Base-by-base conservation (phyloP, 768 basidiomycete species). In the Kondoa subrosea region DNA sequence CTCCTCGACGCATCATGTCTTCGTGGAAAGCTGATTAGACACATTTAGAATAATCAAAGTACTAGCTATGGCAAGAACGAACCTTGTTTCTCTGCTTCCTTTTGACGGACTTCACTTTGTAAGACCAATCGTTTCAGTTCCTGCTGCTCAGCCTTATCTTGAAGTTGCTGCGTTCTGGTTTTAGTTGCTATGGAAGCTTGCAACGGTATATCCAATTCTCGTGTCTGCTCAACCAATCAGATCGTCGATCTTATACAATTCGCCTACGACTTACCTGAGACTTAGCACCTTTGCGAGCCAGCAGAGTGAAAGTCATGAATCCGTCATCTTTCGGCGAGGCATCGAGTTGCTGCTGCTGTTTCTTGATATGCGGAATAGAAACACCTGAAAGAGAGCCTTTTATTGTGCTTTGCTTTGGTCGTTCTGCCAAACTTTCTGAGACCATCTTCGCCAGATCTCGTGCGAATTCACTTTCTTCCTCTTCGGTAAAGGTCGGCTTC, bases 371-470 rank as follows among this genome's bases (percentile, higher is more conserved):
- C 27, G 68, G 72, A 1, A 71, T 67, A n/a, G 67, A 67, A 15
- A 71, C 65, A n/a, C 77, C 80, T 0, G 86, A 86, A 25, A 86
- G 81, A n/a, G n/a, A 66, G 25, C 15, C 34, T 62, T 61, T 61
- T 17, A 17, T n/a, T n/a, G n/a, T 58, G 12, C 30, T 26, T 50
- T n/a, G 67, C 67, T 29, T 34, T 70, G 17, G 66, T 56, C 15
- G 34, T 57, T 29, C 29, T n/a, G 32, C 57, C 27, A 34, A 31
- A 21, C 15, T 34, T 72, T 93, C 90, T 0, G 88, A 90, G 61
- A 96, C 85, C 79, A 99, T 85, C 79, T 88, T 96, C 1, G 93
- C 91, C 25, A 99, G 82, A 76, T 97, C 95, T 76, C 90, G 90
- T 8, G 87, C 88, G 74, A 99, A 99, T 34, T 92, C 93, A 1